A percentile compares a stretch with the other conserved stretches of the same genome.
phyloP scores from a whole-genome alignment of 805 yeast species.

The Yamadazyma sp. region DNA sequence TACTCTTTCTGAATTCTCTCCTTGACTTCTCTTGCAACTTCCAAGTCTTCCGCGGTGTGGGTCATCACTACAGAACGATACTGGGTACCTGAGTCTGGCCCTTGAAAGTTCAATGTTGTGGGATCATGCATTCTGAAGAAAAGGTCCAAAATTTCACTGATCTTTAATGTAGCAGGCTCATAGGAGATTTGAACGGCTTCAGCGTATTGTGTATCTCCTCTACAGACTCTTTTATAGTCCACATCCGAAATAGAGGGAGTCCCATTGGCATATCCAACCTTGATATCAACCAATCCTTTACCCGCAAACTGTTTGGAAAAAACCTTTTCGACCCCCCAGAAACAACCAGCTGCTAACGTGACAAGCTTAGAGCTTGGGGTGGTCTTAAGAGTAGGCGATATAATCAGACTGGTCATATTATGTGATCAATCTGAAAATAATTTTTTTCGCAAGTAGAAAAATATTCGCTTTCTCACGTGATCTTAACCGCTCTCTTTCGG shows the following conservation, averaged over 20 bases:
- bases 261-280: conserved; percentile 94
- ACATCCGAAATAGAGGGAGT: conserved; percentile 45
- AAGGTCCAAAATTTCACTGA: conserved; percentile 68
- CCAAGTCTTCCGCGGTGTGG: conserved; percentile 51
- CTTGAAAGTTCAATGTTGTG: conserved; percentile 78
- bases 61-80: conserved; percentile 82
- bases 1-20: conserved; percentile 66
- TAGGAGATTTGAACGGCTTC: conserved; percentile 83
- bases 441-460: too few species aligned
- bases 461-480: not conserved
- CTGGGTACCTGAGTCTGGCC: conserved; percentile 87
- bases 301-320: conserved; percentile 66
- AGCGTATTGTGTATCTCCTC: conserved; percentile 72
- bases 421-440: too few species aligned
- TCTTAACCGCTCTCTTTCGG: not conserved
- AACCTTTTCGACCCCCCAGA: conserved; percentile 89
- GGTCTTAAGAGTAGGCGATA: conserved; percentile 37
- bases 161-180: conserved; percentile 63
- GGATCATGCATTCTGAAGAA: conserved; percentile 96
- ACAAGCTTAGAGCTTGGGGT: conserved; percentile 35
- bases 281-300: conserved; percentile 68
- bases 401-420: conserved; percentile 17
- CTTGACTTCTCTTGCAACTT: conserved; percentile 45
- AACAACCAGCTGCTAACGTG: conserved; percentile 62
- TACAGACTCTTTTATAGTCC: conserved; percentile 68